A percentile compares a stretch with the other conserved stretches of the same genome.
Evolutionary conservation across 140 eudicot species (phyloP).

Genomic region (Anethum foeniculum): DNA sequence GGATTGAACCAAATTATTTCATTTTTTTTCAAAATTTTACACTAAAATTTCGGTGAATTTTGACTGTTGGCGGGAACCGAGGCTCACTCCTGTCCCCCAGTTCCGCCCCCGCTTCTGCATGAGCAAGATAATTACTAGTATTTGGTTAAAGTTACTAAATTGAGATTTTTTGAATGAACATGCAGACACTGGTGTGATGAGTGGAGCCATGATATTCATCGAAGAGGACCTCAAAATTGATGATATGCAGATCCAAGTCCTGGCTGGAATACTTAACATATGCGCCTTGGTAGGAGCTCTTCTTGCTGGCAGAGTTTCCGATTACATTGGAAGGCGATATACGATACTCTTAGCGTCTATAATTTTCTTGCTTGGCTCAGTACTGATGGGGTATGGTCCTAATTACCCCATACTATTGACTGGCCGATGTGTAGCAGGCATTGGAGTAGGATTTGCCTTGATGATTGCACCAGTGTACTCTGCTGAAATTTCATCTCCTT

Average conservation of each 20-base stretch:
- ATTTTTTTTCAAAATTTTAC: too few relatives aligned
- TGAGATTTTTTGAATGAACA: not conserved
- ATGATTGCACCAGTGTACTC: slow-evolving; percentile 84
- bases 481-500: slow-evolving; percentile 61
- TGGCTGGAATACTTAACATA: slow-evolving; percentile 68
- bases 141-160: not conserved
- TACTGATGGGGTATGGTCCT: slow-evolving; percentile 67
- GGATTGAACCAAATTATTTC: too few relatives aligned
- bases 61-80: too few relatives aligned
- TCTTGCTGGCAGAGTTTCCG: slow-evolving; percentile 75
- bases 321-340: slow-evolving; percentile 61
- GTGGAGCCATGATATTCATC: slow-evolving; percentile 76
- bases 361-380: slow-evolving; percentile 57
- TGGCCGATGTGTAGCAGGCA: slow-evolving; percentile 70
- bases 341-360: slow-evolving; percentile 52
- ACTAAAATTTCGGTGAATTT: too few relatives aligned
- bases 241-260: slow-evolving; percentile 54
- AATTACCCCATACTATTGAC: slow-evolving; percentile 39
- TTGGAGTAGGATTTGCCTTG: slow-evolving; percentile 80
- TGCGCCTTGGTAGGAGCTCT: slow-evolving; percentile 67
- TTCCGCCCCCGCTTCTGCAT: too few relatives aligned
- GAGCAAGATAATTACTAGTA: not conserved
- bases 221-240: slow-evolving; percentile 48
- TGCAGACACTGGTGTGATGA: slow-evolving; percentile 82
- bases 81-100: too few relatives aligned